Conservation (phyloP, 2,329 filamentous ascomycete species). For the Aspergillus unguis region DNA sequence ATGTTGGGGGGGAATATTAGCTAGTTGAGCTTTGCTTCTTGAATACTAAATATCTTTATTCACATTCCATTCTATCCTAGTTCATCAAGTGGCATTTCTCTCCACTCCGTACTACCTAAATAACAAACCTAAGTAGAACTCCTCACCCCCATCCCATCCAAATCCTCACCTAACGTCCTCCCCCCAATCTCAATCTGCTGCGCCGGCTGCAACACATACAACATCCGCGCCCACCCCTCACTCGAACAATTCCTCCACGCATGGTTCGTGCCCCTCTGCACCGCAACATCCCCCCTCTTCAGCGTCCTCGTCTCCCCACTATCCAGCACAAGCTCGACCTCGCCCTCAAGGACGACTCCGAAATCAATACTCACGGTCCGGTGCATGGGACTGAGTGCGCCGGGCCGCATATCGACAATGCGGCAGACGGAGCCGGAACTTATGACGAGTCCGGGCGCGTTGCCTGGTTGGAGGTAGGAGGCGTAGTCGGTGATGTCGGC, state of each 20-base stretch:
- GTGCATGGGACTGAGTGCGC: conserved; percentile 46
- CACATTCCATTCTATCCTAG: background rate
- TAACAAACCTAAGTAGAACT: conserved; percentile 17
- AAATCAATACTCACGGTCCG: conserved; percentile 52
- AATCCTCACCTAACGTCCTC: conserved; percentile 25
- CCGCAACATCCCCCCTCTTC: conserved; percentile 8
- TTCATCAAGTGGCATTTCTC: background rate
- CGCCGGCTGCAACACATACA: conserved; percentile 26
- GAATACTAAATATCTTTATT: background rate
- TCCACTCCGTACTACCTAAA: background rate
- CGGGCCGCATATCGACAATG: conserved; percentile 45
- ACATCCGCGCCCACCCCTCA: conserved; percentile 17
- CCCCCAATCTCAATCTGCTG: conserved; percentile 26
- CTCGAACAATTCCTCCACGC: conserved; percentile 12
- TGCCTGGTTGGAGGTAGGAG: conserved; percentile 34
- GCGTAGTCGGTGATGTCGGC: conserved; percentile 49
- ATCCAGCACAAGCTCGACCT: conserved; percentile 7
- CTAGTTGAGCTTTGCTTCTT: background rate
- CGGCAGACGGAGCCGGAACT: conserved; percentile 42
- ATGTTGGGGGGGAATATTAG: conserved; percentile 54
- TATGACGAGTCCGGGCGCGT: conserved; percentile 50
- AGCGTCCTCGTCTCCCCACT: conserved; percentile 6
- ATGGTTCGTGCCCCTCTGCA: conserved; percentile 11
- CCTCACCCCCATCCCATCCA: conserved; percentile 14
- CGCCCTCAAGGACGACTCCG: conserved; percentile 29